Conservation (phyloP, 768 basidiomycete species). For the Hypsizygus marmoreus region DNA sequence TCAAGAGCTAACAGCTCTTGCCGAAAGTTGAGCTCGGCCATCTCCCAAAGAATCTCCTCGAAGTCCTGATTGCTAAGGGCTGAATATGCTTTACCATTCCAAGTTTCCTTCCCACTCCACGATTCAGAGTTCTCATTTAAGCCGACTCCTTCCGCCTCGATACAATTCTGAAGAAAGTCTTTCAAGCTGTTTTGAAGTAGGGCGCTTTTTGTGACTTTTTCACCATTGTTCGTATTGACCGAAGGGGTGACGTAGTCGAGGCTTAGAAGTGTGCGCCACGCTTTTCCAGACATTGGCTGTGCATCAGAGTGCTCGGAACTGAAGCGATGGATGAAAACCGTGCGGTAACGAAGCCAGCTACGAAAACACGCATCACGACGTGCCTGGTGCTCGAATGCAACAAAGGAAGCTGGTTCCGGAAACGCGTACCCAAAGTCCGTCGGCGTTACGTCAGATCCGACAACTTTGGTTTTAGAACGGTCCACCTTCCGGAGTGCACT, state of each 20-base stretch:
- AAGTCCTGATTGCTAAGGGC: not conserved
- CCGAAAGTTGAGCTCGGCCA: constrained; percentile 19
- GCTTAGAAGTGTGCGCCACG: constrained; percentile 6
- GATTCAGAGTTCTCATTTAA: not conserved
- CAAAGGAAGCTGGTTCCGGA: constrained; percentile 5
- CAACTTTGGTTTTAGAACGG: not conserved
- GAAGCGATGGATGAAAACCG: constrained; percentile 3
- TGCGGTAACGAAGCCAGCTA: constrained; percentile 7
- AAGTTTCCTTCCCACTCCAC: not conserved
- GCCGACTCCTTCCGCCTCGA: not conserved
- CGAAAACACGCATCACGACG: not conserved
- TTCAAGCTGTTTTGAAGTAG: not conserved
- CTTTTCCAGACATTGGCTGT: constrained; percentile 8
- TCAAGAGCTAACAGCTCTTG: constrained; percentile 23
- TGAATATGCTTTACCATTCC: not conserved
- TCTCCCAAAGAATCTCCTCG: constrained; percentile 19
- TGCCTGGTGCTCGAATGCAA: not conserved
- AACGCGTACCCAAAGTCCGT: constrained; percentile 7
- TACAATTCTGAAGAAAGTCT: constrained; percentile 5
- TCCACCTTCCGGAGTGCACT: not conserved
- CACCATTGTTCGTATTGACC: not conserved
- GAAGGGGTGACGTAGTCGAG: not conserved
- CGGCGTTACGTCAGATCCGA: not conserved
- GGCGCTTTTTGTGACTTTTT: not conserved
- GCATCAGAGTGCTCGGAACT: not conserved